Evolutionary conservation across 108 stramenopile species (phyloP), one percentile per base, ranked within the genome.

Genomic region (Asterionellopsis glacialis): DNA sequence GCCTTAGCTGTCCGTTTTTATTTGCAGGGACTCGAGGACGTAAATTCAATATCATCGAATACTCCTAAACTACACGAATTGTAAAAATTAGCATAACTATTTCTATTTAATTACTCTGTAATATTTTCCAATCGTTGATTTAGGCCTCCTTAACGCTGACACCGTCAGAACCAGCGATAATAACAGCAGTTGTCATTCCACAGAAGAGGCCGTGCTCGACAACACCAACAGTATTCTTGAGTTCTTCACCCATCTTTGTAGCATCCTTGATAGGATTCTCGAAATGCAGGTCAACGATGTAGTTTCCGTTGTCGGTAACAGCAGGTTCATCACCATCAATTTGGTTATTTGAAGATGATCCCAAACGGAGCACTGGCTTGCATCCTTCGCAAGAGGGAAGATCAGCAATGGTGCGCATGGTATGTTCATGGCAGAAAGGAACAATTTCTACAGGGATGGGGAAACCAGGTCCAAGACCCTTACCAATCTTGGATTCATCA

Each of bases 121-220:
- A n/a, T n/a, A n/a, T n/a, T n/a, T n/a, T n/a, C n/a, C n/a, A n/a
- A n/a, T n/a, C n/a, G n/a, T n/a, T n/a, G n/a, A n/a, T 94, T n/a
- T 64, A 45, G 52, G 70, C 57, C 63, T 84, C 72, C 72, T 96
- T 96, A 44, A 95, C 95, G 58, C 71, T 72, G 75, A 95, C 93
- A 47, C 98, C 98, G 49, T 98, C 94, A 14, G 69, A 61, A 51
- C 96, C 93, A 25, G 97, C 98, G 63, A 98, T 94, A 59, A 98
- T 96, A 41, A 95, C 96, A 45, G 93, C 94, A 33, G 93, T 94
- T 14, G 97, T 85, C 96, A 99, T 97, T 54, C 88, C 95, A 53
- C 90, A 85, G 78, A 99, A 99, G 42, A 99, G 76, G 22, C 98
- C 98, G 71, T 98, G 96, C 54, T 98, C 97, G 15, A 98, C 97